Evolutionary conservation across 1,139 yeast genomes (phyloP).

Genomic region (Blastobotrys persicus): DNA sequence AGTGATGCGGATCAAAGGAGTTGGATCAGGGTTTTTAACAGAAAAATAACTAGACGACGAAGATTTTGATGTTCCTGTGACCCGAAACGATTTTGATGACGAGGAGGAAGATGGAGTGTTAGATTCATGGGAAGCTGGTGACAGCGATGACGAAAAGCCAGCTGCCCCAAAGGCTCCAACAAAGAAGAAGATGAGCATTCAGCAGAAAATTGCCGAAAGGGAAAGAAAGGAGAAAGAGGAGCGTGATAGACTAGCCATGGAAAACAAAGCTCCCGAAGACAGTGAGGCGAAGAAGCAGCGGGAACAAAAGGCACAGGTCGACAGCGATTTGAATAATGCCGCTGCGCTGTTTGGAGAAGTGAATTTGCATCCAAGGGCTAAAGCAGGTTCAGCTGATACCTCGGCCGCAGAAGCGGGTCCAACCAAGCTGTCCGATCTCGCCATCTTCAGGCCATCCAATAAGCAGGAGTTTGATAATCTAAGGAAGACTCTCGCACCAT

Average conservation of each 20-base stretch:
- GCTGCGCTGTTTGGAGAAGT: conserved; percentile 86
- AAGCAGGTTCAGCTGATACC: conserved; percentile 46
- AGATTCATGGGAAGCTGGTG: conserved; percentile 78
- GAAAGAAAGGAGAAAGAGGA: conserved; percentile 40
- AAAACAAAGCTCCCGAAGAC: conserved; percentile 41
- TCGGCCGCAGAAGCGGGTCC: conserved; percentile 52
- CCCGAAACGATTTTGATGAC: conserved; percentile 80
- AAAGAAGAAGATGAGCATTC: conserved; percentile 37
- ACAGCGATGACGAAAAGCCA: conserved; percentile 38
- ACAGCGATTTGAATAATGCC: conserved; percentile 86
- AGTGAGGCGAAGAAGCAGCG: conserved; percentile 60
- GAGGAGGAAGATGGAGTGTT: conserved; percentile 71
- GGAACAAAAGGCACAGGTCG: conserved; percentile 73
- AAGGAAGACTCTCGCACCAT: conserved; percentile 72
- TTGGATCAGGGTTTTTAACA: background rate
- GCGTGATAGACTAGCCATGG: conserved; percentile 39
- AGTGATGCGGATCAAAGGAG: conserved; percentile 8
- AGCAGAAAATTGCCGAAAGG: conserved; percentile 39
- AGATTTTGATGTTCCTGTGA: conserved; percentile 90
- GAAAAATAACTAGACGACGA: conserved; percentile 40
- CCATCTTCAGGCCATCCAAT: conserved; percentile 68
- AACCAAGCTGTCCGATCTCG: conserved; percentile 39
- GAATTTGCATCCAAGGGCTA: conserved; percentile 51
- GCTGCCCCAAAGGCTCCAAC: conserved; percentile 37
- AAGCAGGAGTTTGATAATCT: conserved; percentile 81